phyloP scores from a whole-genome alignment of 176 grass and related monocot genomes.

The Tuctoria greenei region DNA sequence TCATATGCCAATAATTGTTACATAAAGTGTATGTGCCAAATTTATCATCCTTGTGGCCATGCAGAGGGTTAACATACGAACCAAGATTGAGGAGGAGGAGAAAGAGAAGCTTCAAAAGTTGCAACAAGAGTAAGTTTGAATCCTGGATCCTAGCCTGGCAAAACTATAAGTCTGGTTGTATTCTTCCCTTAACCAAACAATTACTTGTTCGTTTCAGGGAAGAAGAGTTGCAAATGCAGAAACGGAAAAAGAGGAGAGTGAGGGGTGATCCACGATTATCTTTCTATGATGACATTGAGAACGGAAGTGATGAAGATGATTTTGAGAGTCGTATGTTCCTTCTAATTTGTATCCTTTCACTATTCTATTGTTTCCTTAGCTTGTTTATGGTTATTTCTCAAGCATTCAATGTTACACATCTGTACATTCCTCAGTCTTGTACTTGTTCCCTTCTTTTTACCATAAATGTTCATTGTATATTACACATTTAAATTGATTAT shows the following conservation, averaged over 20 bases:
- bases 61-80: conserved; percentile 91
- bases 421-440: background rate
- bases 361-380: conserved; percentile 14
- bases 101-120: conserved; percentile 98
- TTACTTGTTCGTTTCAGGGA: conserved; percentile 58
- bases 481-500: background rate
- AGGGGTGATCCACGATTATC: conserved; percentile 85
- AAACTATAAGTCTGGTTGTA: background rate
- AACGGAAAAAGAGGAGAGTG: conserved; percentile 93
- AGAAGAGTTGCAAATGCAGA: conserved; percentile 87
- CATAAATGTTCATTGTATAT: background rate
- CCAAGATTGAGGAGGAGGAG: conserved; percentile 95
- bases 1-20: background rate
- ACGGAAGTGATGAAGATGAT: conserved; percentile 87
- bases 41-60: background rate
- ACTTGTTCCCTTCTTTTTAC: background rate
- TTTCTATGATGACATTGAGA: conserved; percentile 81
- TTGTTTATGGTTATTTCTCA: background rate
- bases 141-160: background rate
- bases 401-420: background rate
- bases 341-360: conserved; percentile 20
- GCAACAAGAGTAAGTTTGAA: conserved; percentile 75
- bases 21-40: background rate
- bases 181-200: conserved; percentile 12
- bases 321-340: conserved; percentile 60